These are phyloP conservation scores for Silene noctiflora DNA, from an alignment of 179 eudicot species.

Conservation along the genomic window DNA sequence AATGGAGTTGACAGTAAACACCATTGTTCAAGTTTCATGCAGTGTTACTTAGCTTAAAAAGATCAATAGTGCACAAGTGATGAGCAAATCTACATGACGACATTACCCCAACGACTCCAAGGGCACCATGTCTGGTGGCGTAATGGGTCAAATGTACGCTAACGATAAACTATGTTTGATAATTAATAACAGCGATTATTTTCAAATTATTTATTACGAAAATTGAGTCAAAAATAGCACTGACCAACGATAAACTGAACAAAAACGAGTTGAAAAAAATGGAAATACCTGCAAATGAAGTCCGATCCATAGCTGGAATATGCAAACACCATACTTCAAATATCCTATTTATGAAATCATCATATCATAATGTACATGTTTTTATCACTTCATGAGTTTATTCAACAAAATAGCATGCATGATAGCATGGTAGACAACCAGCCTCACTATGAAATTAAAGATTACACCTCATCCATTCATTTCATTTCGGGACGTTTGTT, in stretches of 20 bases:
- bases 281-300: conserved; percentile 52
- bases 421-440: neutral
- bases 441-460: neutral
- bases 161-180: too few relatives aligned
- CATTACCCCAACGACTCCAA: too few relatives aligned
- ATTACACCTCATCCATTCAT: too few relatives aligned
- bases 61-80: too few relatives aligned
- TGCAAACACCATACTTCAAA: conserved; percentile 87
- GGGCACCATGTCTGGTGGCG: too few relatives aligned
- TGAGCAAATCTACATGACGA: too few relatives aligned
- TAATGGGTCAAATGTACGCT: too few relatives aligned
- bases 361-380: neutral
- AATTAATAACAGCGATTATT: neutral
- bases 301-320: conserved; percentile 61
- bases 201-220: neutral
- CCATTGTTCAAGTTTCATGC: too few relatives aligned
- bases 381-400: neutral
- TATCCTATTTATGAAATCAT: conserved; percentile 42
- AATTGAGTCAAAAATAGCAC: neutral
- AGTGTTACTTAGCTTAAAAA: too few relatives aligned
- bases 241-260: neutral
- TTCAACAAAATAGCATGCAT: neutral
- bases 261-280: neutral
- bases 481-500: too few relatives aligned
- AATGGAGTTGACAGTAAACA: too few relatives aligned